Evolutionary conservation across 805 yeast species (phyloP), one percentile per base, ranked within the genome.

Genomic region (Candida ovalis): DNA sequence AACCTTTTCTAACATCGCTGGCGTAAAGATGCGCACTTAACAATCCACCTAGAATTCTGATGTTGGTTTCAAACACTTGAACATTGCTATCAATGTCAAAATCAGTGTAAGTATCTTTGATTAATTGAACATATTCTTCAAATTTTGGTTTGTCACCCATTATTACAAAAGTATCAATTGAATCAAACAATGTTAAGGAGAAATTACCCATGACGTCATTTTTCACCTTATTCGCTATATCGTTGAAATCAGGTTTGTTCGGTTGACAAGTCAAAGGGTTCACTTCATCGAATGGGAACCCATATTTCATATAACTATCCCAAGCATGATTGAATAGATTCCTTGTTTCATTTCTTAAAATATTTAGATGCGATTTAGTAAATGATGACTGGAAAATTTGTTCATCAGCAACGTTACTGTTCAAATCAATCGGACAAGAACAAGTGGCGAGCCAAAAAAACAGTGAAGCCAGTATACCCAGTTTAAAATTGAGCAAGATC

Each of bases 161-260:
- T 4, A 91, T 74, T 5, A 91, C 83, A 50, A 87, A 76, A 13
- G 92, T 82, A 51, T 94, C 96, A 37, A 92, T 63, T 13, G 86
- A 76, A 63, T 91, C 98, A 24, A 91, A 69, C 42, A 90, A 66
- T 0, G 96, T 88, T 56, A 84, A 75, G 0, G 96, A 80, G 47
- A 81, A 83, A 58, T 89, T 89, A 0, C 97, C 97, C 69, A 89
- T 64, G 0, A 86, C 94, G 61, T 91, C 98, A 61, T 88, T 89
- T 40, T 85, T 70, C 21, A 77, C 78, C 2, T 78, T 71, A 57
- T 89, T 83, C 6, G 65, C 58, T 1, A 74, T 59, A 55, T 85
- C 73, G 0, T 65, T 66, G 49, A 69, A 73, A 59, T 88, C 89
- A 12, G 89, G 80, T 3, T 82, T 85, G 44, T 80, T 77, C 0